These are phyloP conservation scores for Apiospora koreana DNA, from an alignment of 2,329 filamentous ascomycete species.

Conservation along the genomic window DNA sequence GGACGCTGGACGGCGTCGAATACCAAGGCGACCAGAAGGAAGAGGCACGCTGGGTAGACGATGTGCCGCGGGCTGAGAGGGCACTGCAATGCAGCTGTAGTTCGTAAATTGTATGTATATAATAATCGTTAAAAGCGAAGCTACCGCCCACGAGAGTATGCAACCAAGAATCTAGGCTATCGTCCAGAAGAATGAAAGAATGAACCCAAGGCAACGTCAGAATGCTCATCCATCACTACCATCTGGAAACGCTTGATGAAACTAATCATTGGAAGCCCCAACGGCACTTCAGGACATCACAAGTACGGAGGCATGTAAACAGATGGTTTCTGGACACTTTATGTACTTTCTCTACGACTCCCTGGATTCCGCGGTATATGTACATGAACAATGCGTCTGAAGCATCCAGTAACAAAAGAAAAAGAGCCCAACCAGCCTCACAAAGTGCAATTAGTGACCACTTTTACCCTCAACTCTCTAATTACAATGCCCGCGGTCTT, in stretches of 20 bases:
- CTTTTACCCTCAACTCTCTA: conserved; percentile 18
- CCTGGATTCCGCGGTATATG: conserved; percentile 26
- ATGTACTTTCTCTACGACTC: conserved; percentile 18
- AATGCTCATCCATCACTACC: too few relatives aligned
- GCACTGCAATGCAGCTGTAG: conserved; percentile 96
- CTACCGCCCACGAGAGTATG: background rate
- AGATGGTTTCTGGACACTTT: conserved; percentile 9
- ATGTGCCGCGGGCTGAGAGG: conserved; percentile 76
- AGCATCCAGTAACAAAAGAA: conserved; percentile 17
- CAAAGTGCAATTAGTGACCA: conserved; percentile 11
- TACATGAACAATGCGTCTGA: conserved; percentile 26
- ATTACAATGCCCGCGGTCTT: conserved; percentile 10
- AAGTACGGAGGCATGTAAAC: too few relatives aligned
- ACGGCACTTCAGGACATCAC: background rate
- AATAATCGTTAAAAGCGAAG: background rate
- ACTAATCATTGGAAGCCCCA: too few relatives aligned
- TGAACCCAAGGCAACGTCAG: background rate
- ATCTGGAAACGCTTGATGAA: background rate
- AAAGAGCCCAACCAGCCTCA: conserved; percentile 15
- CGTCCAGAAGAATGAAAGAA: background rate
- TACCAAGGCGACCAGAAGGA: conserved; percentile 66
- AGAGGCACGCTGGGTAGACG: conserved; percentile 80
- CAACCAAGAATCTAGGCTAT: background rate
- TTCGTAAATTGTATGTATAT: conserved; percentile 48
- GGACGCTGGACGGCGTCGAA: conserved; percentile 46